Evolutionary conservation across 2,329 filamentous ascomycete species (phyloP), one percentile per base, ranked within the genome.

Genomic region (Pseudogymnoascus destructans): DNA sequence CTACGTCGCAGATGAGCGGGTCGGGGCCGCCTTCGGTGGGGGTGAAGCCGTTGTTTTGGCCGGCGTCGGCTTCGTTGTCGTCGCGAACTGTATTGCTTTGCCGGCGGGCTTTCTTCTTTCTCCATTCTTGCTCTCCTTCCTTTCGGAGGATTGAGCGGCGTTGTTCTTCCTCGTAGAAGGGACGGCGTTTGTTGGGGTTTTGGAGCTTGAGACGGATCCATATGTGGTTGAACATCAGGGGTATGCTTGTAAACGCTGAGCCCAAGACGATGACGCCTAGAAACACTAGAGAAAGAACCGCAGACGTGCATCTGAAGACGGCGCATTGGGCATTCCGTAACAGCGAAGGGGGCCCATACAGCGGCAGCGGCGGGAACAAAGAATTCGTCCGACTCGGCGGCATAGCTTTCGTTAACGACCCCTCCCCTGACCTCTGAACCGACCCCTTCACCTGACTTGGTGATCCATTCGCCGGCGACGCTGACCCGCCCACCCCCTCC

Each of bases 21-120:
- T 96, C 92, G 5, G 79, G 80, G 0, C 90, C 90, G 13, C 89
- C 89, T 71, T 93, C 89, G 1, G 85, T 82, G 0, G 89, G 87
- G 1, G 81, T 71, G 63, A 81, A 95, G 66, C 66, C 57, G 61
- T 69, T 7, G 57, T 73, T 67, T 62, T 75, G 67, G 70, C 74
- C 63, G 68, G 65, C 72, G 32, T 77, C 76, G 3, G 75, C 70
- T 3, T 70, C 68, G 6, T 69, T 63, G 13, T 64, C 65, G 19
- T 74, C 72, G 13, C 62, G 57, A 19, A 60, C 63, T 33, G 58
- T 57, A 9, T 58, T 36, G 2, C 62, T 74, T 61, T 69, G 71
- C 46, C 69, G 75, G 66, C 72, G 74, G n/a, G 61, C 67, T 8
- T 62, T 71, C 69, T 60, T 67, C 65, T 59, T 73, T 70, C 61